Percentiles rank a stretch among this genome's conserved stretches.
Evolutionary conservation across 2,329 filamentous ascomycete species (phyloP).

Genomic region (Calonectria fujianensis): DNA sequence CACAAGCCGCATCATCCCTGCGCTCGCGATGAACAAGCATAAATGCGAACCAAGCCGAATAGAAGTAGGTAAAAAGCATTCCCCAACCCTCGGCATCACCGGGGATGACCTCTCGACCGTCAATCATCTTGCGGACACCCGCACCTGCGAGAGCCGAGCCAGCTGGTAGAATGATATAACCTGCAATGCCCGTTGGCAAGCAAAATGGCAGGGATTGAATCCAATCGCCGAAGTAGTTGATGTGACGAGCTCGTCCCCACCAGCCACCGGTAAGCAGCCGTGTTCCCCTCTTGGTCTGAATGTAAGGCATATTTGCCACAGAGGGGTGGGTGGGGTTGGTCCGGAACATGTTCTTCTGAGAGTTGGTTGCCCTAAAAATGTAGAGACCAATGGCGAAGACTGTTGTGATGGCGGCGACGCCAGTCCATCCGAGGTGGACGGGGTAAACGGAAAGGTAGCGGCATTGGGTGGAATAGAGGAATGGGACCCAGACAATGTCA

Average conservation of each 20-base stretch:
- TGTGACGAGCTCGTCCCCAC: slow-evolving; percentile 93
- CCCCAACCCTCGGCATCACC: slow-evolving; percentile 87
- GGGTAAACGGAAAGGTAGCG: slow-evolving; percentile 90
- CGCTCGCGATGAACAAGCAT: slow-evolving; percentile 88
- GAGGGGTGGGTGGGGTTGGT: slow-evolving; percentile 86
- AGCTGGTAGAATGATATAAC: slow-evolving; percentile 80
- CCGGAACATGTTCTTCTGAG: slow-evolving; percentile 94
- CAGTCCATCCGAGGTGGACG: slow-evolving; percentile 79
- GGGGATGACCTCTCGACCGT: slow-evolving; percentile 78
- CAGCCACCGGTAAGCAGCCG: slow-evolving; percentile 88
- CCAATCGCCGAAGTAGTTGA: slow-evolving; percentile 97
- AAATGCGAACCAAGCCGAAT: slow-evolving; percentile 90
- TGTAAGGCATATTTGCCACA: slow-evolving; percentile 85
- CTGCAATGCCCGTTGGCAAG: slow-evolving; percentile 87
- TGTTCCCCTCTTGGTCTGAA: slow-evolving; percentile 87
- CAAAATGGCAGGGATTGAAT: slow-evolving; percentile 91
- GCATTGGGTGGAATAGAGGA: slow-evolving; percentile 87
- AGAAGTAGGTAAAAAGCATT: slow-evolving; percentile 93
- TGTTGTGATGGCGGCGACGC: slow-evolving; percentile 77
- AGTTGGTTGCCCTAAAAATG: slow-evolving; percentile 92
- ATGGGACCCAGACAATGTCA: slow-evolving; percentile 92
- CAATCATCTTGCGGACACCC: slow-evolving; percentile 72
- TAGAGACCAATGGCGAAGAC: slow-evolving; percentile 83
- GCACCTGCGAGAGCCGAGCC: slow-evolving; percentile 63
- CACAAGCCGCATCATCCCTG: slow-evolving; percentile 90